Conservation (phyloP, 352 stramenopile genomes). For the Globisporangium recalcitrans region DNA sequence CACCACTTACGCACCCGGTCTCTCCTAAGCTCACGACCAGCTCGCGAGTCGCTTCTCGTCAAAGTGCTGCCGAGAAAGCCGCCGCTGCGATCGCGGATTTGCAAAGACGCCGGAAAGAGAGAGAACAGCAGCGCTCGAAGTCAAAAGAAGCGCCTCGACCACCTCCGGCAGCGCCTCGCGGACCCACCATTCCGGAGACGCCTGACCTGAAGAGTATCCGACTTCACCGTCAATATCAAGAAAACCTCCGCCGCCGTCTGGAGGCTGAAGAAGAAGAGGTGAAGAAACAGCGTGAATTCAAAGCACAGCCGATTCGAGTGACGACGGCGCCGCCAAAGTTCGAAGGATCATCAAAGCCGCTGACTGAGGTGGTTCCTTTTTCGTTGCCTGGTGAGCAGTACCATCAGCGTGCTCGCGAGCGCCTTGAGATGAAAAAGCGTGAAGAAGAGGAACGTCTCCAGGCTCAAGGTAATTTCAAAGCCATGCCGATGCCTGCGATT, state of each 20-base stretch:
- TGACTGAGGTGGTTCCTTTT: slow-evolving; percentile 69
- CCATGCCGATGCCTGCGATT: slow-evolving; percentile 63
- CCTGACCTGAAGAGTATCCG: slow-evolving; percentile 68
- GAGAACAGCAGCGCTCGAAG: slow-evolving; percentile 31
- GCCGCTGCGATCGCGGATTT: slow-evolving; percentile 27
- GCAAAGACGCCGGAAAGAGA: slow-evolving; percentile 39
- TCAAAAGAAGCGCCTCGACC: slow-evolving; percentile 20
- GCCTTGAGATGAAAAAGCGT: slow-evolving; percentile 45
- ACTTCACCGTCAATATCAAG: slow-evolving; percentile 65
- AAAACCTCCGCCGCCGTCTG: slow-evolving; percentile 56
- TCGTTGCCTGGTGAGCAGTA: slow-evolving; percentile 46
- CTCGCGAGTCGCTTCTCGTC: slow-evolving; percentile 26
- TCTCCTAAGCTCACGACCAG: slow-evolving; percentile 44
- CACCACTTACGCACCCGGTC: slow-evolving; percentile 35
- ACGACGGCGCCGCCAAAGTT: slow-evolving; percentile 50
- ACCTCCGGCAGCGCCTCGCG: slow-evolving; percentile 18
- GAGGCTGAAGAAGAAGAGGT: slow-evolving; percentile 53
- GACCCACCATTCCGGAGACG: slow-evolving; percentile 61
- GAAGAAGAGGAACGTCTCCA: slow-evolving; percentile 54
- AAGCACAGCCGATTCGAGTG: slow-evolving; percentile 65
- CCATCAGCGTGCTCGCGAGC: slow-evolving; percentile 53
- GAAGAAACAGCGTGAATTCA: slow-evolving; percentile 54
- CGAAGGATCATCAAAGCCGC: slow-evolving; percentile 62
- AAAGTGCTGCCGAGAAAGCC: slow-evolving; percentile 30
- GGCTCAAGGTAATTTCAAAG: slow-evolving; percentile 41